Conservation (phyloP, 148 eudicot genomes). For the Vaccinium macrocarpon region DNA sequence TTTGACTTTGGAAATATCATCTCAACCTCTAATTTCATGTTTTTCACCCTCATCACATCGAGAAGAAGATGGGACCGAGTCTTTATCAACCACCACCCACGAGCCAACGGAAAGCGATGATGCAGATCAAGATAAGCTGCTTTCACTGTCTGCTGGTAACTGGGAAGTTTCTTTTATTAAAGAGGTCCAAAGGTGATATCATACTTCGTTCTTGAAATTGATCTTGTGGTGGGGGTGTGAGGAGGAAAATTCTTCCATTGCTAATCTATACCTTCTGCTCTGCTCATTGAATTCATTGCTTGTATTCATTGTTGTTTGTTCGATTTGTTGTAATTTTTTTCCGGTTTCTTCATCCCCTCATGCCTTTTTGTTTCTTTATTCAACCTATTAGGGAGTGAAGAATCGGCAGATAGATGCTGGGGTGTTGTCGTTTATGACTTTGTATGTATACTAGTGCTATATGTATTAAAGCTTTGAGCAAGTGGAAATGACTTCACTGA, state of each 20-base stretch:
- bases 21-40: neutral
- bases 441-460: neutral
- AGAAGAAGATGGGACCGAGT: constrained; percentile 52
- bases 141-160: constrained; percentile 33
- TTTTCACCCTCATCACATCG: neutral
- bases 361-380: neutral
- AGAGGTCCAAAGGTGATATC: constrained; percentile 42
- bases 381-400: neutral
- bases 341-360: neutral
- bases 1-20: neutral
- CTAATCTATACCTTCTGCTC: neutral
- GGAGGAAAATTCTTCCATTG: neutral
- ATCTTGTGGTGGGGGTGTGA: neutral
- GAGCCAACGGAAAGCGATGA: constrained; percentile 60
- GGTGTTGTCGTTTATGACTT: neutral
- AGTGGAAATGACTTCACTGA: neutral
- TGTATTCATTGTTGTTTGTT: neutral
- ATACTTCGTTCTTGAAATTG: neutral
- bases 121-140: constrained; percentile 48
- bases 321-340: neutral
- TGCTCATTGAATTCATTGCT: constrained; percentile 1
- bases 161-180: constrained; percentile 52
- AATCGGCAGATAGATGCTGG: neutral
- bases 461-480: neutral
- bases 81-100: constrained; percentile 37